phyloP scores from a whole-genome alignment of 2,329 filamentous ascomycete genomes.

The Phyllosticta ampelicida region DNA sequence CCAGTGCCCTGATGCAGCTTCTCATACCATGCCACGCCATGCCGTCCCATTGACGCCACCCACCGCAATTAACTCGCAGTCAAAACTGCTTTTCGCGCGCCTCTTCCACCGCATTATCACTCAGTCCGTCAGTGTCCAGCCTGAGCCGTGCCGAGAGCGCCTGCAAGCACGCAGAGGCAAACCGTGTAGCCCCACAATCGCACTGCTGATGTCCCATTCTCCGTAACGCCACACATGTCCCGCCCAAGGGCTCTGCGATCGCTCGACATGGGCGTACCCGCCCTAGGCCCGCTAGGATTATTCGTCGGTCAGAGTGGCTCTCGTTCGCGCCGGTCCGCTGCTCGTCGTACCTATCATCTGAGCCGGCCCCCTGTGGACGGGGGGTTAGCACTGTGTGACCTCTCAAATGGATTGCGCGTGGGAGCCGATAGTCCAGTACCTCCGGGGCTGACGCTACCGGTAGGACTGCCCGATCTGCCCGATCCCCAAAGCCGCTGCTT shows the following conservation, averaged over 20 bases:
- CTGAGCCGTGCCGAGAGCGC: not conserved
- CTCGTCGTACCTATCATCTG: not conserved
- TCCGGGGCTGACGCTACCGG: constrained; percentile 13
- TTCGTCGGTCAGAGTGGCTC: not conserved
- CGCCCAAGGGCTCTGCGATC: constrained; percentile 9
- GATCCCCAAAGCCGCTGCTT: constrained; percentile 71
- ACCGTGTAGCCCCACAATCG: not conserved
- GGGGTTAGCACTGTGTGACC: constrained; percentile 10
- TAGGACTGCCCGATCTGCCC: constrained; percentile 48
- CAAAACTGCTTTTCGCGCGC: not conserved
- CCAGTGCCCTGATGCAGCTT: not conserved
- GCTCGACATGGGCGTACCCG: not conserved
- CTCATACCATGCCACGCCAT: no score
- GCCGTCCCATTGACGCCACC: not conserved
- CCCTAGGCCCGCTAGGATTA: constrained; percentile 10
- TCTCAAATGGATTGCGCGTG: constrained; percentile 20
- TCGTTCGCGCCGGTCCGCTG: not conserved
- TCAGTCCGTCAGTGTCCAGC: not conserved
- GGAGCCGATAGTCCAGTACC: constrained; percentile 4
- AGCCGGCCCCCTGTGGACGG: constrained; percentile 6
- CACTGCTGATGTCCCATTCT: constrained; percentile 4
- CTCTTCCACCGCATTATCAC: not conserved
- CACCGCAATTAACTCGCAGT: not conserved
- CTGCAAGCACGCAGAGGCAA: not conserved
- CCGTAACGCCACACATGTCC: constrained; percentile 6